These are phyloP conservation scores for Pneumocystis carinii DNA, from an alignment of 1,139 yeast genomes.

Conservation along the genomic window DNA sequence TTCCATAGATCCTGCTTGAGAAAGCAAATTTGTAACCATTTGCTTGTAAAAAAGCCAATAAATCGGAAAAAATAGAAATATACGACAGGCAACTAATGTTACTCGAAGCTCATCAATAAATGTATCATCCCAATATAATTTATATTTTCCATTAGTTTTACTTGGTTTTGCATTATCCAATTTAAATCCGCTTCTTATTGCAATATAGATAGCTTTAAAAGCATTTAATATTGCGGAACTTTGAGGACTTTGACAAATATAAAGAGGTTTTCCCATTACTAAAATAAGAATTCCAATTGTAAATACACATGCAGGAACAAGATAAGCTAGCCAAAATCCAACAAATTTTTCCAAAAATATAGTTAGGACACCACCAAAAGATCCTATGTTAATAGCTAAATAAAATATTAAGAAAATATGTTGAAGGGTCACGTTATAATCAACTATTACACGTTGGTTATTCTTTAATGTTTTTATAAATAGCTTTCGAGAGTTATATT, in stretches of 20 bases:
- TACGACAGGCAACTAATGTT: slow-evolving; percentile 47
- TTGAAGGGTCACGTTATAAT: slow-evolving; percentile 56
- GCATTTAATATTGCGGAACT: slow-evolving; percentile 48
- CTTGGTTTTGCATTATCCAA: slow-evolving; percentile 24
- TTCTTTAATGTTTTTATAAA: slow-evolving; percentile 42
- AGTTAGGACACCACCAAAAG: slow-evolving; percentile 63
- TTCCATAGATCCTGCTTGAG: slow-evolving; percentile 53
- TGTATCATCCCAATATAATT: slow-evolving; percentile 35
- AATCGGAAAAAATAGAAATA: slow-evolving; percentile 45
- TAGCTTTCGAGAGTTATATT: slow-evolving; percentile 42
- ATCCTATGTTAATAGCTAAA: slow-evolving; percentile 68
- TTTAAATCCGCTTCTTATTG: slow-evolving; percentile 35
- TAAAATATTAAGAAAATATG: slow-evolving; percentile 65
- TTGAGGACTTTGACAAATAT: slow-evolving; percentile 47
- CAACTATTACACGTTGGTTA: slow-evolving; percentile 58
- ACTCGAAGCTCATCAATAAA: slow-evolving; percentile 51
- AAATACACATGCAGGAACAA: slow-evolving; percentile 51
- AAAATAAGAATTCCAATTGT: slow-evolving; percentile 45
- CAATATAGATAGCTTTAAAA: slow-evolving; percentile 31
- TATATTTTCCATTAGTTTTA: not conserved
- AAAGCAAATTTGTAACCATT: slow-evolving; percentile 48
- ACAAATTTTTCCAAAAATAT: slow-evolving; percentile 44
- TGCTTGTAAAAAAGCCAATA: slow-evolving; percentile 59
- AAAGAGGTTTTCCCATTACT: slow-evolving; percentile 40
- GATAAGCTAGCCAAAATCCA: slow-evolving; percentile 67